Percentiles rank a stretch among this genome's conserved stretches.
These are phyloP conservation scores for Cladorrhinum samala DNA, from an alignment of 495 filamentous ascomycete species.

Conservation along the genomic window DNA sequence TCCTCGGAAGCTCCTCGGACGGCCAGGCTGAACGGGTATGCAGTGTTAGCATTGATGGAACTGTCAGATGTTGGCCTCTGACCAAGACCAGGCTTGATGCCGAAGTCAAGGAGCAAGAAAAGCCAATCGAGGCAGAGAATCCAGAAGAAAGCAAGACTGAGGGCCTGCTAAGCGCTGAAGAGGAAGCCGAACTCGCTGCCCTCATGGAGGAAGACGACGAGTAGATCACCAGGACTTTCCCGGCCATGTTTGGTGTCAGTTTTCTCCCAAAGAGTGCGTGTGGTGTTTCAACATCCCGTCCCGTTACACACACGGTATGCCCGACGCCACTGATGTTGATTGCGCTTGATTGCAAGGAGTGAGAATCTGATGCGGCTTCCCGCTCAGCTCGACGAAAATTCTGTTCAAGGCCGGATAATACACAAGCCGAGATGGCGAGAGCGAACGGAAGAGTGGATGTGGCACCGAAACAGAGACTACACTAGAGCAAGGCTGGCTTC, in stretches of 20 bases:
- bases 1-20: slow-evolving; percentile 44
- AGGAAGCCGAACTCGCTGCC: slow-evolving; percentile 81
- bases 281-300: background rate
- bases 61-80: slow-evolving; percentile 75
- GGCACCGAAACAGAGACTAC: background rate
- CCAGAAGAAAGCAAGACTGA: slow-evolving; percentile 33
- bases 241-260: background rate
- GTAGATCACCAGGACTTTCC: background rate
- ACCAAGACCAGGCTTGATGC: slow-evolving; percentile 55
- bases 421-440: background rate
- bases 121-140: slow-evolving; percentile 37
- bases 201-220: slow-evolving; percentile 69
- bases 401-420: background rate
- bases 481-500: too few species aligned
- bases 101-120: slow-evolving; percentile 48
- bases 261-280: background rate
- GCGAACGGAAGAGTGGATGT: background rate
- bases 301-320: slow-evolving; percentile 11
- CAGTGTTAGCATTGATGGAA: slow-evolving; percentile 84
- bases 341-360: slow-evolving; percentile 15
- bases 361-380: slow-evolving; percentile 5
- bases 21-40: slow-evolving; percentile 43
- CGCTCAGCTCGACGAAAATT: slow-evolving; percentile 8
- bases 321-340: slow-evolving; percentile 9
- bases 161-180: slow-evolving; percentile 63